A percentile compares a stretch with the other conserved stretches of the same genome.
These are phyloP conservation scores for Crepidotus sp. DNA, from an alignment of 1,284 basidiomycete genomes.

Conservation along the genomic window DNA sequence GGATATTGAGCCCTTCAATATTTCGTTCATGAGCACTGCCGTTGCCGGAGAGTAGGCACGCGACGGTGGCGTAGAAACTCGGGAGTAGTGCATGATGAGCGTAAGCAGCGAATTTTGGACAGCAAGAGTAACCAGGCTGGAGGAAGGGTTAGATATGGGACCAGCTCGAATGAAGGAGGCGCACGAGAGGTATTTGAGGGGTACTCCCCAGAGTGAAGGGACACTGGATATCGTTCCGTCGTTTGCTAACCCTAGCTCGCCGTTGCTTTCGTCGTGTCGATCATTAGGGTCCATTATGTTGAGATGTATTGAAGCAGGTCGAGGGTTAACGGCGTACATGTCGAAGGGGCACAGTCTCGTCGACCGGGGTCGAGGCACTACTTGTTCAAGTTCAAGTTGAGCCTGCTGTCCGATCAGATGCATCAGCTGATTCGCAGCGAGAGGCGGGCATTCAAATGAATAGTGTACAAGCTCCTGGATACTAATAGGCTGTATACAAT, in stretches of 20 bases:
- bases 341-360: neutral
- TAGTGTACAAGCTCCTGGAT: neutral
- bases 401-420: neutral
- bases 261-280: slow-evolving; percentile 27
- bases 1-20: slow-evolving; percentile 86
- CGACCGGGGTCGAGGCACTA: neutral
- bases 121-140: slow-evolving; percentile 84
- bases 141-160: slow-evolving; percentile 1
- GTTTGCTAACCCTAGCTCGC: slow-evolving; percentile 37
- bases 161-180: slow-evolving; percentile 1
- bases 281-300: slow-evolving; percentile 17
- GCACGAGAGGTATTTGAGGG: slow-evolving; percentile 75
- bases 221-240: slow-evolving; percentile 25
- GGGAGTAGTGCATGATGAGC: slow-evolving; percentile 92
- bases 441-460: neutral
- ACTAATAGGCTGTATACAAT: slow-evolving; percentile 3
- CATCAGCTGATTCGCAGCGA: slow-evolving; percentile 2
- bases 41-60: slow-evolving; percentile 82
- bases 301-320: slow-evolving; percentile 15
- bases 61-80: slow-evolving; percentile 71
- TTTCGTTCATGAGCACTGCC: slow-evolving; percentile 88
- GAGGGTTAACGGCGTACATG: slow-evolving; percentile 7
- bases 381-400: neutral
- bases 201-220: slow-evolving; percentile 59
- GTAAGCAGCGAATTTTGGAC: slow-evolving; percentile 87